Evolutionary conservation across 2,329 filamentous ascomycete species (phyloP).

Genomic region (Fusarium scirpi): DNA sequence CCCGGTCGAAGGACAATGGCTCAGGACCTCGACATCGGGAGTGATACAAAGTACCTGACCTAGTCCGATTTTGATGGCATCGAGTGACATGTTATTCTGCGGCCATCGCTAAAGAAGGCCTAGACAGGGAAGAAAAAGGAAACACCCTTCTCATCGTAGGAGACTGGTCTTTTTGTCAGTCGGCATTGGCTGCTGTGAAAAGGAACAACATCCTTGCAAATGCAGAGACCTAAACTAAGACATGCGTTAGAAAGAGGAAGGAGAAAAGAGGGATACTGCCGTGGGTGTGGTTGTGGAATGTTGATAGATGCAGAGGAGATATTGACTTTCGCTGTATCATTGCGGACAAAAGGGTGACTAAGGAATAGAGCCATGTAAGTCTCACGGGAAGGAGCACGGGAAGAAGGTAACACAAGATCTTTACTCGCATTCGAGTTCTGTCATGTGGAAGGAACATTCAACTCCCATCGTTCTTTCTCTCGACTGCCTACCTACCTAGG

Average conservation of each 20-base stretch:
- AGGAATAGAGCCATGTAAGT: slow-evolving; percentile 19
- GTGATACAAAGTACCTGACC: not conserved
- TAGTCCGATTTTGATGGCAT: not conserved
- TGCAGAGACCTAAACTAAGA: slow-evolving; percentile 16
- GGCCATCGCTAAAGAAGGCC: not conserved
- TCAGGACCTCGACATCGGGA: not conserved
- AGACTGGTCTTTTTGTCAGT: not conserved
- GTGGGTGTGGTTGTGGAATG: slow-evolving; percentile 20
- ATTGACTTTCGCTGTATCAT: not conserved
- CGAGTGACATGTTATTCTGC: not conserved
- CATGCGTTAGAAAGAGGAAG: slow-evolving; percentile 5
- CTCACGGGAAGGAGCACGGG: slow-evolving; percentile 7
- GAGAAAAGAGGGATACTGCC: slow-evolving; percentile 1
- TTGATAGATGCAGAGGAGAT: slow-evolving; percentile 6
- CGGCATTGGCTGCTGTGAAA: not conserved
- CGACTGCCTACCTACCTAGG: not conserved
- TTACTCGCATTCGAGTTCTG: not conserved
- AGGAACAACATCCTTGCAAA: not conserved
- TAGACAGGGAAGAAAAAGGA: not conserved
- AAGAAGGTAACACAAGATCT: slow-evolving; percentile 16
- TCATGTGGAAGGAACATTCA: slow-evolving; percentile 18
- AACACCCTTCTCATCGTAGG: not conserved
- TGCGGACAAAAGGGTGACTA: not conserved
- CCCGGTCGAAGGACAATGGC: slow-evolving; percentile 25
- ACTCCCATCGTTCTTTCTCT: not conserved